Conservation (phyloP, 495 filamentous ascomycete genomes). For the Aspergillus ostianus region DNA sequence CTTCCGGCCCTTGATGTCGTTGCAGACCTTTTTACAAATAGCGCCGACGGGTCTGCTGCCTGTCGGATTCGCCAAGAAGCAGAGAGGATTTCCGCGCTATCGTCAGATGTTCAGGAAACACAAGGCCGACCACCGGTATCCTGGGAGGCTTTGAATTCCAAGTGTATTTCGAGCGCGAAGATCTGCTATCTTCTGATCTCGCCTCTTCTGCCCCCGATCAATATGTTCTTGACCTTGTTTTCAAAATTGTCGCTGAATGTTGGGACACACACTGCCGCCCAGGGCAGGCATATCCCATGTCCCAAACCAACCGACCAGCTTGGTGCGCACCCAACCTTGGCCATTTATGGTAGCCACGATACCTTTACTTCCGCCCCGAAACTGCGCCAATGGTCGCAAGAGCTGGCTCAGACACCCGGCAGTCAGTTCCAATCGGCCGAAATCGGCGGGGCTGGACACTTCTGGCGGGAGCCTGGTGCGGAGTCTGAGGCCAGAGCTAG, state of each 20-base stretch:
- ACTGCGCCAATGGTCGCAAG: conserved; percentile 67
- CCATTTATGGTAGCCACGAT: conserved; percentile 77
- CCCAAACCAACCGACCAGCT: conserved; percentile 52
- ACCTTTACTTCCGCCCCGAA: conserved; percentile 69
- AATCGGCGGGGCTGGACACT: conserved; percentile 73
- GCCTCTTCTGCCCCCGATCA: conserved; percentile 66
- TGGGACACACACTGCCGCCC: conserved; percentile 17
- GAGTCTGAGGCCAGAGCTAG: conserved; percentile 48
- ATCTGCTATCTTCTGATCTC: conserved; percentile 78
- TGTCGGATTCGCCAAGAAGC: conserved; percentile 67
- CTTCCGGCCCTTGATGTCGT: conserved; percentile 63
- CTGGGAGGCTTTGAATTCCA: neutral
- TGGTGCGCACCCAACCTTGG: conserved; percentile 58
- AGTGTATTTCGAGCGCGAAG: conserved; percentile 23
- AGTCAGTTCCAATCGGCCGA: conserved; percentile 53
- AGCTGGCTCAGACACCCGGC: conserved; percentile 40
- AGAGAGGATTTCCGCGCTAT: conserved; percentile 56
- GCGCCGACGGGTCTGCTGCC: conserved; percentile 49
- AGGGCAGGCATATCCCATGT: conserved; percentile 35
- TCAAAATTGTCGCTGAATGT: conserved; percentile 34
- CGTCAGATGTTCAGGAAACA: conserved; percentile 38
- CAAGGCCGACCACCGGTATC: neutral
- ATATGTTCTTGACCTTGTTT: conserved; percentile 56
- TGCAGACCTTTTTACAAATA: conserved; percentile 53
- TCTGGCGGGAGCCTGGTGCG: conserved; percentile 73